These are phyloP conservation scores for Gyromitra esculenta DNA, from an alignment of 2,329 filamentous ascomycete species.

Conservation along the genomic window DNA sequence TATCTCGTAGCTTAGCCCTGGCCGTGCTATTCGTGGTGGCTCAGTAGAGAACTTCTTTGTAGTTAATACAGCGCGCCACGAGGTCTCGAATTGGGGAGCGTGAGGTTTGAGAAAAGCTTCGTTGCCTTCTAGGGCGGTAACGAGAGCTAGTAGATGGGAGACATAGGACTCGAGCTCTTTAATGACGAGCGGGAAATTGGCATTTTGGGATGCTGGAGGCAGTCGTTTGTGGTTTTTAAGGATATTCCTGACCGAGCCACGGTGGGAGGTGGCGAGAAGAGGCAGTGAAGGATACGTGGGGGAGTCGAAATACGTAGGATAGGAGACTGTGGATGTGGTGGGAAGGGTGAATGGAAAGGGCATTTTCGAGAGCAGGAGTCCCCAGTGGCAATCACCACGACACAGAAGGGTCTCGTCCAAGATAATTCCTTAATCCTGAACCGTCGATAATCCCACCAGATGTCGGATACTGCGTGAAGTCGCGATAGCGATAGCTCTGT, in stretches of 20 bases:
- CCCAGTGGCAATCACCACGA: background rate
- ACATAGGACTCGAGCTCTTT: conserved; percentile 79
- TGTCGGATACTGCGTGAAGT: background rate
- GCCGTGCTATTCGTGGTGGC: conserved; percentile 72
- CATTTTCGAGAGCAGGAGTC: conserved; percentile 66
- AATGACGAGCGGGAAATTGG: conserved; percentile 76
- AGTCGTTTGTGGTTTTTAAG: conserved; percentile 91
- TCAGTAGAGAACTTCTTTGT: conserved; percentile 72
- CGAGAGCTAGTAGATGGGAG: conserved; percentile 82
- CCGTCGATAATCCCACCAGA: background rate
- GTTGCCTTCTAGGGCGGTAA: conserved; percentile 73
- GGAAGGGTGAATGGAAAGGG: conserved; percentile 88
- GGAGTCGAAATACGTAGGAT: conserved; percentile 79
- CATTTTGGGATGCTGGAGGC: conserved; percentile 73
- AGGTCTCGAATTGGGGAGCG: conserved; percentile 71
- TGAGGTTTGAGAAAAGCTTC: conserved; percentile 72
- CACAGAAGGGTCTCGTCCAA: background rate
- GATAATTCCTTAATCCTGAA: background rate
- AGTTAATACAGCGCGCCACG: conserved; percentile 85
- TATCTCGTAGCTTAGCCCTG: conserved; percentile 82
- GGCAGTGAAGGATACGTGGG: conserved; percentile 89
- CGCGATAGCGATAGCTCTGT: background rate
- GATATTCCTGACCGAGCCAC: conserved; percentile 81
- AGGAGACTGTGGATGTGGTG: conserved; percentile 86
- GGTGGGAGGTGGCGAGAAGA: conserved; percentile 80